Evolutionary conservation across 805 yeast genomes (phyloP), one percentile per base, ranked within the genome.

Genomic region (Ogataea philodendri): DNA sequence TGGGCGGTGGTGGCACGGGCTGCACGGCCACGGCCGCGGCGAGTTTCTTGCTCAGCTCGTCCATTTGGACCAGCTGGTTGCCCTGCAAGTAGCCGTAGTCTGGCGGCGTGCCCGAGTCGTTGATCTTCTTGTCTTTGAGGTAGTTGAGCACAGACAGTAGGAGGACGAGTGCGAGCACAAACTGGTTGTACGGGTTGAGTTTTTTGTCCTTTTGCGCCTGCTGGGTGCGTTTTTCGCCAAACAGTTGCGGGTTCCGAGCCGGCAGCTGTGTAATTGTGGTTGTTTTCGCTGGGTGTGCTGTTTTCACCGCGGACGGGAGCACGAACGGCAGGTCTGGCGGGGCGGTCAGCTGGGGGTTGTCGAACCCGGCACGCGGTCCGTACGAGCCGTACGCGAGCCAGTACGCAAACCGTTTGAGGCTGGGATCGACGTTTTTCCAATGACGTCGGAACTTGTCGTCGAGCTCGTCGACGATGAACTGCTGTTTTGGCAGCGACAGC

Each of bases 331-430:
- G 61, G 54, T 81, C 87, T 30, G 68, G 70, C 1, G 85, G 88
- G 7, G 38, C 34, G 10, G n/a, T n/a, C n/a, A n/a, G n/a, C n/a
- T n/a, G n/a, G n/a, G n/a, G n/a, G n/a, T n/a, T n/a, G n/a, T n/a
- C n/a, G n/a, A 81, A 70, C 14, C 73, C 72, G 30, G 73, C 78
- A 43, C 94, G 66, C 1, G 77, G 80, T 0, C 88, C 93, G 70
- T 83, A 75, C 30, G 80, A 66, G 2, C 89, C 89, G 57, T 78
- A 84, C 0, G 80, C 69, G 19, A 80, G 67, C 60, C 70, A 79
- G 54, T 76, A 81, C 7, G 76, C 69, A 44, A 81, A 63, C 42
- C 71, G 64, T 51, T 81, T 81, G 34, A 70, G 70, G 32, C 72
- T 68, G 9, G 42, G 42, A 4, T 74, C 65, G 28, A 81, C 45